Evolutionary conservation across 2,329 filamentous ascomycete genomes (phyloP).

Genomic region (Sphaerulina vaccinii): DNA sequence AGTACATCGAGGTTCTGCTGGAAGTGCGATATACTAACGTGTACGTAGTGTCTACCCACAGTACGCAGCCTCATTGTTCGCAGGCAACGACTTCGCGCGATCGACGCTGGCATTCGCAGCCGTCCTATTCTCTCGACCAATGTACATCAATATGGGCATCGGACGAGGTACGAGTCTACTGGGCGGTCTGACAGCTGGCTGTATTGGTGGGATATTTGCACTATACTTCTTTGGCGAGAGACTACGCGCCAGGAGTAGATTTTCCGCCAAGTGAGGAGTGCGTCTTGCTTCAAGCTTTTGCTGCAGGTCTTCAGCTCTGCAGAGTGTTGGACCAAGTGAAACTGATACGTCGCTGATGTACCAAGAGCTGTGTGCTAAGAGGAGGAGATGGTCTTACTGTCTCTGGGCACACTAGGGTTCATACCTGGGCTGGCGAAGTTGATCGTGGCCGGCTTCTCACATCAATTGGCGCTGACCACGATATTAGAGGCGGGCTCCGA

Average conservation of each 20-base stretch:
- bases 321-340: background rate
- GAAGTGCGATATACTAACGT: background rate
- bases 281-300: background rate
- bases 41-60: conserved; percentile 38
- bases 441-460: too few relatives aligned
- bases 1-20: background rate
- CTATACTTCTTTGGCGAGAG: conserved; percentile 58
- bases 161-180: conserved; percentile 58
- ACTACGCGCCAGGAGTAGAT: conserved; percentile 58
- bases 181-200: conserved; percentile 45
- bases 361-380: background rate
- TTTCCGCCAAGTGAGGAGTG: conserved; percentile 45
- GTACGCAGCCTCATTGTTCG: conserved; percentile 58
- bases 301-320: conserved; percentile 1
- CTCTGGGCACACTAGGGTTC: too few relatives aligned
- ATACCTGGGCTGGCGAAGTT: too few relatives aligned
- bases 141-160: conserved; percentile 61
- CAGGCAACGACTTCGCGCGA: conserved; percentile 61
- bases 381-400: too few relatives aligned
- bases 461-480: too few relatives aligned
- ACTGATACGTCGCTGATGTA: background rate
- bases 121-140: conserved; percentile 59
- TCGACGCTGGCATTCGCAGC: conserved; percentile 59
- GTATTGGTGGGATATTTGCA: conserved; percentile 49
- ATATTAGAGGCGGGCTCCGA: too few relatives aligned